phyloP scores from a whole-genome alignment of 2,329 filamentous ascomycete genomes.

The Geoglossum cookeanum region DNA sequence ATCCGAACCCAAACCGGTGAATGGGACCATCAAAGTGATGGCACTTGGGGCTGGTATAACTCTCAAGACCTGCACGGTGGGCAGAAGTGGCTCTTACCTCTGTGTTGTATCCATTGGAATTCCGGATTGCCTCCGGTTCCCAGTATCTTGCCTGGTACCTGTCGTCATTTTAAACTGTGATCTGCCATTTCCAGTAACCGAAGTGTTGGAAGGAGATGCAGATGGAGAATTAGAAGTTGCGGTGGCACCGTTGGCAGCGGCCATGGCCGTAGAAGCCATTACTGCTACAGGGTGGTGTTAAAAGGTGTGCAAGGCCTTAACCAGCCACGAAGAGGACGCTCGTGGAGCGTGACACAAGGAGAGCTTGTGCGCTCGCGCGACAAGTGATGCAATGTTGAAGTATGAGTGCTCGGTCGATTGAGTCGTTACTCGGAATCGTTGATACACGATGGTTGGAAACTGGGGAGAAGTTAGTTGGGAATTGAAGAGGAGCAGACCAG shows the following conservation, averaged over 20 bases:
- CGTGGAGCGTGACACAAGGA: conserved; percentile 1
- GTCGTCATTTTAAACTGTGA: conserved; percentile 31
- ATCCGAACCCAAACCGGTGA: not conserved
- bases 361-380: conserved; percentile 1
- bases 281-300: conserved; percentile 7
- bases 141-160: conserved; percentile 30
- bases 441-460: not conserved
- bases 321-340: not conserved
- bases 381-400: not conserved
- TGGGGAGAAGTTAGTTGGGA: not conserved
- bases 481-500: not conserved
- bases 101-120: conserved; percentile 34
- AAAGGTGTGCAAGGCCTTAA: conserved; percentile 5
- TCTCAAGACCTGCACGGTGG: conserved; percentile 4
- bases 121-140: conserved; percentile 33
- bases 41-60: not conserved
- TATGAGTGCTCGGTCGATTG: not conserved
- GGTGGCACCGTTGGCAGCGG: conserved; percentile 20
- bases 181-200: conserved; percentile 16
- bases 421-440: not conserved
- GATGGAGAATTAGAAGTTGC: conserved; percentile 18
- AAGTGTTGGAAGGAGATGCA: conserved; percentile 20
- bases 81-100: conserved; percentile 26
- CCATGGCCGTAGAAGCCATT: conserved; percentile 24
- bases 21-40: not conserved